Evolutionary conservation across 192 early-diverging fungal species (phyloP).

Genomic region (Chytriomyces hyalinus): DNA sequence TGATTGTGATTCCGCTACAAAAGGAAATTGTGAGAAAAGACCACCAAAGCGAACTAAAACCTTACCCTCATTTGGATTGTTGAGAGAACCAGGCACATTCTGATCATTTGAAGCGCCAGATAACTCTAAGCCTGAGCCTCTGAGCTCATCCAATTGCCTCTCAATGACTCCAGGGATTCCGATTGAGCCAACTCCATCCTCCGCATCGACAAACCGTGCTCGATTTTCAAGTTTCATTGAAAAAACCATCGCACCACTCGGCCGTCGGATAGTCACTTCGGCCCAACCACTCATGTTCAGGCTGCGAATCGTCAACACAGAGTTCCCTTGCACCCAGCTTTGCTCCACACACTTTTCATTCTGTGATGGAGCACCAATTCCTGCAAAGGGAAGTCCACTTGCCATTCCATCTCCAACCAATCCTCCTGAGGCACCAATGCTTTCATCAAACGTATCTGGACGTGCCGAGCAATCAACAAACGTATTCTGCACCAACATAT

Average conservation of each 20-base stretch:
- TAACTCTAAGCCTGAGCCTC: no score
- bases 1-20: no score
- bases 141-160: not conserved
- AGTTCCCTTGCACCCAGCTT: slow-evolving; percentile 87
- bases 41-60: no score
- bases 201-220: not conserved
- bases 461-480: slow-evolving; percentile 74
- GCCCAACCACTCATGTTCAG: slow-evolving; percentile 73
- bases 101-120: no score
- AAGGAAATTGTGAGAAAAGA: no score
- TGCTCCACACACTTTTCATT: slow-evolving; percentile 50
- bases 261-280: slow-evolving; percentile 81
- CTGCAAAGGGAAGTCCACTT: slow-evolving; percentile 17
- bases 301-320: slow-evolving; percentile 78
- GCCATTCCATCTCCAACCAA: slow-evolving; percentile 1
- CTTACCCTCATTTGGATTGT: no score
- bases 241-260: slow-evolving; percentile 77
- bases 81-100: no score
- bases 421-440: not conserved
- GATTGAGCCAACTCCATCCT: not conserved
- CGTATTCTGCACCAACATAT: slow-evolving; percentile 88
- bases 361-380: not conserved
- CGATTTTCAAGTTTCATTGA: slow-evolving; percentile 73
- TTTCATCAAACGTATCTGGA: slow-evolving; percentile 42
- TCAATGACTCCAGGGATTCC: slow-evolving; percentile 5